Evolutionary conservation across 2,329 filamentous ascomycete species (phyloP), one percentile per base, ranked within the genome.

Genomic region (Orbilia oligospora): DNA sequence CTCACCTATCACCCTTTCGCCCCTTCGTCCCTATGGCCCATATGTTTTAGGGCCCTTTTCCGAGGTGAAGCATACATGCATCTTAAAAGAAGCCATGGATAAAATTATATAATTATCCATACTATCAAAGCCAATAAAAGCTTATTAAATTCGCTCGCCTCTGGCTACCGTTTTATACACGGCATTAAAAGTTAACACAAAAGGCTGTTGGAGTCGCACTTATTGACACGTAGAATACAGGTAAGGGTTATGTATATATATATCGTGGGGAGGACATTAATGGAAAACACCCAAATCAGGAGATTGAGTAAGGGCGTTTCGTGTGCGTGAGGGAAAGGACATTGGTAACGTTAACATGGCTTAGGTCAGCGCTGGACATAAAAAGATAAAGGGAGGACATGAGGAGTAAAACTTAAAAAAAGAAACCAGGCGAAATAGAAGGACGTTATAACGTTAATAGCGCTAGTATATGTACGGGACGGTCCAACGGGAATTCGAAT

Each of bases 291-390:
- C 36, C 36, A 9, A 33, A 27, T 30, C 6, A 58, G 22, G 10
- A 33, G n/a, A 33, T 2, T 0, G 9, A 30, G 27, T 16, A 38
- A 27, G 22, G 56, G 20, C 24, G 20, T 61, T 44, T 20, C 33
- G 6, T 51, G 53, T 20, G 53, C 33, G 20, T 30, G 33, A n/a
- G 2, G 6, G 16, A 18, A 8, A 48, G 20, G 36, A 18, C 70
- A 46, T 73, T 49, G 70, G 48, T 73, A 73, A 67, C 70, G 46
- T 73, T 73, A 67, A 56, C 27, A 51, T 18, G 20, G 24, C n/a
- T 5, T 38, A 20, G 27, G 5, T 44, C 20, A 24, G 55, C 55
- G 33, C 33, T 61, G 14, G 33, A 24, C 36, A 61, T 30, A 33
- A 46, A 64, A 20, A n/a, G 8, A 53, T 46, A 53, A 30, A 6